phyloP scores from a whole-genome alignment of 2,329 filamentous ascomycete genomes.

The Cordyceps pruinosa region DNA sequence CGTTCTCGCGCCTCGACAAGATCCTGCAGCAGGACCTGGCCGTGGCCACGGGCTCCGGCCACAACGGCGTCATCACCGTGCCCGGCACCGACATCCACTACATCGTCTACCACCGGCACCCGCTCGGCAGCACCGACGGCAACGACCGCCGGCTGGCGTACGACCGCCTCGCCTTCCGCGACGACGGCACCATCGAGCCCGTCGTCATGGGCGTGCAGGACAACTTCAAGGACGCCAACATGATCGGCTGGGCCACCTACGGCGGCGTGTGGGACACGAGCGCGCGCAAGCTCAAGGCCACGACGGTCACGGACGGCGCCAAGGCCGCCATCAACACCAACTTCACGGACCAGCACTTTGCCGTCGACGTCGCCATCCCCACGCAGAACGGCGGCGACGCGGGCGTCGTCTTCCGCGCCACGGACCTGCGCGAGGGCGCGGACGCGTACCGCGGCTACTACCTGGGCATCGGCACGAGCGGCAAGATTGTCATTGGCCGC shows the following conservation, averaged over 20 bases:
- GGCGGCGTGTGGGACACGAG: conserved; percentile 15
- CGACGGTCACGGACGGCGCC: conserved; percentile 15
- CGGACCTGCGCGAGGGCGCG: conserved; percentile 13
- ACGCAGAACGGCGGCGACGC: conserved; percentile 20
- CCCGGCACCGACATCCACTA: conserved; percentile 41
- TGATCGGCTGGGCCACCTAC: conserved; percentile 30
- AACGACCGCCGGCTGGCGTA: conserved; percentile 42
- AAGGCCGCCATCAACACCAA: conserved; percentile 30
- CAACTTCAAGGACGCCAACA: conserved; percentile 33
- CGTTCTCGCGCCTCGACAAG: conserved; percentile 33
- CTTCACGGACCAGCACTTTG: conserved; percentile 27
- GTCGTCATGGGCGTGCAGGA: conserved; percentile 39
- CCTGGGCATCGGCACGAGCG: conserved; percentile 22
- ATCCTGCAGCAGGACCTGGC: conserved; percentile 34
- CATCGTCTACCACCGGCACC: conserved; percentile 40
- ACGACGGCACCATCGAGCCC: conserved; percentile 34
- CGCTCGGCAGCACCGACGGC: conserved; percentile 35
- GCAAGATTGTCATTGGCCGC: conserved; percentile 20
- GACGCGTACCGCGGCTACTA: conserved; percentile 23
- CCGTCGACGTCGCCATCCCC: conserved; percentile 21
- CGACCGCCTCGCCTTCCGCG: conserved; percentile 41
- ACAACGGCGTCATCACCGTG: conserved; percentile 38
- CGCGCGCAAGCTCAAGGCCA: conserved; percentile 18
- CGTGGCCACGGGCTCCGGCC: conserved; percentile 37
- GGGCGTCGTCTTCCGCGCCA: conserved; percentile 31